These are phyloP conservation scores for Podila minutissima DNA, from an alignment of 192 early-diverging fungal species.

Conservation along the genomic window DNA sequence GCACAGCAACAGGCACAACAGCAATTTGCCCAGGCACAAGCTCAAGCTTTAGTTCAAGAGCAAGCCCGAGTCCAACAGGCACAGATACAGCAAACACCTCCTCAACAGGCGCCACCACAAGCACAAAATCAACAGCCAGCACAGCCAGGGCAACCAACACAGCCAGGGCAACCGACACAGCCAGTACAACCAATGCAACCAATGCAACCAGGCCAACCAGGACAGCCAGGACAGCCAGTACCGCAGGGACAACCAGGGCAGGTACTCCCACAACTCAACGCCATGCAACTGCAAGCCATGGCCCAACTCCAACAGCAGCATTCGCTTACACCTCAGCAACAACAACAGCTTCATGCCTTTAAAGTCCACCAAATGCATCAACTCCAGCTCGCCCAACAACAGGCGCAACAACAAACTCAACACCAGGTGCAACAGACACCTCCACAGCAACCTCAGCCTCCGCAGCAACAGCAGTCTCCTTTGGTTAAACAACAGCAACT, in stretches of 20 bases:
- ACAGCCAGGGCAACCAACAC: neutral
- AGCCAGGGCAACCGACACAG: neutral
- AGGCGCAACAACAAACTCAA: constrained; percentile 1
- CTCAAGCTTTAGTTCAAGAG: too few relatives aligned
- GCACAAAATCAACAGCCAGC: constrained; percentile 1
- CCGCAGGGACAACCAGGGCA: too few relatives aligned
- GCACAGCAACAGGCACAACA: constrained; percentile 16
- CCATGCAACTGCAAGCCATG: constrained; percentile 1
- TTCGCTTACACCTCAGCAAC: constrained; percentile 2
- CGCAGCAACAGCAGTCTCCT: constrained; percentile 3
- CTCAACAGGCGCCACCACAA: constrained; percentile 2
- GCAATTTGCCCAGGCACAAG: neutral
- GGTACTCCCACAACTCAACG: neutral
- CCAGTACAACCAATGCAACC: neutral
- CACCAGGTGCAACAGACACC: neutral
- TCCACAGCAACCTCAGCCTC: neutral
- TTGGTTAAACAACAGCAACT: constrained; percentile 5
- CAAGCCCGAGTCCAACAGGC: neutral
- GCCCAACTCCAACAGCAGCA: neutral
- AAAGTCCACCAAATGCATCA: neutral
- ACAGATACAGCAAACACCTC: too few relatives aligned
- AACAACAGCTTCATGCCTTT: neutral
- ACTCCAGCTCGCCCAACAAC: neutral
- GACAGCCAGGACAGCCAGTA: neutral
- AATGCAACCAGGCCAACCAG: neutral